Evolutionary conservation across 2,329 filamentous ascomycete genomes (phyloP), one percentile per base, ranked within the genome.

Genomic region (Nemania sp.): DNA sequence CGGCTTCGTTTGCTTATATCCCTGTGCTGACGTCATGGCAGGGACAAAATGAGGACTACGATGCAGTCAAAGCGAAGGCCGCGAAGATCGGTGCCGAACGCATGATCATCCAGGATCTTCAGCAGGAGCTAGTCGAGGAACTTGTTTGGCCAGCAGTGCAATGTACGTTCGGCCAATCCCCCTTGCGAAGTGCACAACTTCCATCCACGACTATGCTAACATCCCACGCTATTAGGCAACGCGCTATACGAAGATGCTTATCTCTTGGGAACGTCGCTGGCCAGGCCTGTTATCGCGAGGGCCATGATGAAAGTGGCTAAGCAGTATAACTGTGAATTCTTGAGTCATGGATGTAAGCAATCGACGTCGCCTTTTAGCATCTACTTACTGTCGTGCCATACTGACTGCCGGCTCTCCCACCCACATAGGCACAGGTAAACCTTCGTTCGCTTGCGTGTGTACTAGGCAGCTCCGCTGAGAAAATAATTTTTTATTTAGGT

Each of bases 11-110:
- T 27, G 15, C 24, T 27, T 15, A n/a, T n/a, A n/a, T n/a, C n/a
- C n/a, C n/a, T n/a, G n/a, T n/a, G 47, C 47, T 4, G 24, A 51
- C 47, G 2, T 52, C 24, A n/a, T n/a, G n/a, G n/a, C n/a, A n/a
- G n/a, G 62, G 62, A 5, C 62, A 64, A 53, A 45, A 52, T 10
- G 62, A 64, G 43, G 62, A 64, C 29, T 64, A 15, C 45, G 62
- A 41, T 3, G 62, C 62, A 18, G 62, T 65, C 26, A 29, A 65
- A 20, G 3, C n/a, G 20, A 65, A 65, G 62, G 62, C 62, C 29
- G 3, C 20, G 5, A 35, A 27, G 20, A 11, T 65, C n/a, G 62
- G 62, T 18, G 56, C 62, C 18, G 49, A 65, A 20, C 54, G 49
- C 29, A 65, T 65, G 55, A 32, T 65, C 45, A 59, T 58, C 18